Base-by-base conservation (phyloP, 2,329 filamentous ascomycete species). In the Arachnomyces sp. region DNA sequence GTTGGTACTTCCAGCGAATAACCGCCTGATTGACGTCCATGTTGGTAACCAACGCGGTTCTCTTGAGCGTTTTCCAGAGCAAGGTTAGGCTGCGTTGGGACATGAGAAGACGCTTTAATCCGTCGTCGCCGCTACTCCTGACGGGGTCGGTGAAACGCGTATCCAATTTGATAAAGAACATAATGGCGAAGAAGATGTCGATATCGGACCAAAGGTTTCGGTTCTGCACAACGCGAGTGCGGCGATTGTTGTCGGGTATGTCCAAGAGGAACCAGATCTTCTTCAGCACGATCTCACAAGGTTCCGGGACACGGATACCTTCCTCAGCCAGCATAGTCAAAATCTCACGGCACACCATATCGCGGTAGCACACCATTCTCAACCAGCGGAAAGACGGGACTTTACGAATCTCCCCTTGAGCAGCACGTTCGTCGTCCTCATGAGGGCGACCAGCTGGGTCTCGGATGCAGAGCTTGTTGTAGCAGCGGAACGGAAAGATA, bases 261-360 rank as follows among this genome's bases (percentile, higher is more conserved):
- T 88, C 83, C 67, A 87, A 77, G 28, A 84, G 54, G 38, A 83
- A 71, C 86, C 86, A 92, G 13, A 86, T 65, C 53, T 84, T 83
- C 51, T 77, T 69, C 34, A 84, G 61, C 1, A 70, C 68, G 8
- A 52, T 37, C 36, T 64, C 55, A 47, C 72, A 73, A 17, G 59
- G 57, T 1, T 46, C 36, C 0, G 81, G 80, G 38, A 78, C 61
- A 7, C 72, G 69, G 42, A 79, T 72, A 1, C 79, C 80, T 32
- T 71, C 62, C 11, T 72, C 64, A 0, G 74, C 74, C 48, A 88
- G 66, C 9, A 71, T 63, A 11, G 72, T 71, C n/a, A 83, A 56
- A 47, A 87, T 83, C 49, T 84, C 75, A 17, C 71, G 64, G 44
- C 76, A 70, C 28, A 70, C 69, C 30, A 66, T 64, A 47, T 82